phyloP scores from a whole-genome alignment of 495 filamentous ascomycete genomes.

The Penicillium pancosmium region DNA sequence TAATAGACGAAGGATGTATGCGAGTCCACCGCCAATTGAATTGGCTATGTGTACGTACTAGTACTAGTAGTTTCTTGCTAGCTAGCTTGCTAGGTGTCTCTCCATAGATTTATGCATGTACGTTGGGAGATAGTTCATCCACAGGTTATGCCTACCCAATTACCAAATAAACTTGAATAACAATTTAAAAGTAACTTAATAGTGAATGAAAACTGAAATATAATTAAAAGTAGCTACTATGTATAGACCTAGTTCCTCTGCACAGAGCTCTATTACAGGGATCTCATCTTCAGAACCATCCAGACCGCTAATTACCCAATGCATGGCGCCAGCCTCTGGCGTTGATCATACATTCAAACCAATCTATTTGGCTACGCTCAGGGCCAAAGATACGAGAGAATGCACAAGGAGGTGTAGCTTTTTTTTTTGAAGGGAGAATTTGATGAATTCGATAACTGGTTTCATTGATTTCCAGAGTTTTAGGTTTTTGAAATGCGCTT shows the following conservation, averaged over 20 bases:
- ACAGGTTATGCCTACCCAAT: too few relatives aligned
- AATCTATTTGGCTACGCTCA: conserved; percentile 8
- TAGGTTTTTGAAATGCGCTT: conserved; percentile 10
- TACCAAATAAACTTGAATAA: not conserved
- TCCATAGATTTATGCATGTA: not conserved
- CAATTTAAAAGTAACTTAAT: not conserved
- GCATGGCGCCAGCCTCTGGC: conserved; percentile 23
- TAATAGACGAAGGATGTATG: too few relatives aligned
- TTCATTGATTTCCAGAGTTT: conserved; percentile 6
- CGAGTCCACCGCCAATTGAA: too few relatives aligned
- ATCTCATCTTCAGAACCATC: not conserved
- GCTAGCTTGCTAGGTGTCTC: not conserved
- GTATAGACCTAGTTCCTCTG: not conserved
- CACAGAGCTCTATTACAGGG: not conserved
- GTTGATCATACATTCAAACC: not conserved
- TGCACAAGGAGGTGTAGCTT: too few relatives aligned
- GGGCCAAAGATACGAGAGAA: too few relatives aligned
- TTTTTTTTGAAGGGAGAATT: not conserved
- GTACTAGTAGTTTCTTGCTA: not conserved
- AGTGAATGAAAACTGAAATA: not conserved
- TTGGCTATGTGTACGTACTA: too few relatives aligned
- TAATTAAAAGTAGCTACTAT: not conserved
- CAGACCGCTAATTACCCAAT: conserved; percentile 5
- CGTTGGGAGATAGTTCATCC: too few relatives aligned
- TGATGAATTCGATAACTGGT: conserved; percentile 9